Conservation (phyloP, 169 alveolate genomes). For the Prorocentrum cordatum region DNA sequence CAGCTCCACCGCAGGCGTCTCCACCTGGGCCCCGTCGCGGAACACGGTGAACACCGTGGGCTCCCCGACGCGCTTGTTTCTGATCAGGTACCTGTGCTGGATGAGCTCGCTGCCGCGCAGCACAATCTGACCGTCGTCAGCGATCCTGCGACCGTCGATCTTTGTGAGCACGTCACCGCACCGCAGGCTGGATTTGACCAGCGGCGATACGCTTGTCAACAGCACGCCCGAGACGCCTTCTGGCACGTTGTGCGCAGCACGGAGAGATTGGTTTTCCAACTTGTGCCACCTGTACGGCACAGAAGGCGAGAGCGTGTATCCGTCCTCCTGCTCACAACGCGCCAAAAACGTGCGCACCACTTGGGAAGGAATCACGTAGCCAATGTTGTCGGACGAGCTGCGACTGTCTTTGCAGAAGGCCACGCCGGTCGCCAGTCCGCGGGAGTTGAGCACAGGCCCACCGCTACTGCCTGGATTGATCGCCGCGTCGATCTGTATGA, state of each 20-base stretch:
- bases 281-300: constrained; percentile 59
- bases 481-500: constrained; percentile 53
- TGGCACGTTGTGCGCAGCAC: constrained; percentile 56
- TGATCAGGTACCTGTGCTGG: constrained; percentile 50
- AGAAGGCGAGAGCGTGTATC: constrained; percentile 35
- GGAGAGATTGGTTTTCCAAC: constrained; percentile 51
- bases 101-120: constrained; percentile 40
- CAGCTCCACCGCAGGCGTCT: constrained; percentile 45
- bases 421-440: constrained; percentile 45
- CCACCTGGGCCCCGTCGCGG: constrained; percentile 45
- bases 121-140: constrained; percentile 56
- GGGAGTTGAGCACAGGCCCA: constrained; percentile 33
- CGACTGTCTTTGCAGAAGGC: constrained; percentile 31
- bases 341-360: constrained; percentile 54
- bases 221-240: constrained; percentile 30
- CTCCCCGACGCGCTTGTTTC: constrained; percentile 48
- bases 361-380: constrained; percentile 11
- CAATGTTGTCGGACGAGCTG: not conserved
- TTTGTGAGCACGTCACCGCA: constrained; percentile 6
- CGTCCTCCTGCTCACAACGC: constrained; percentile 33
- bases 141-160: constrained; percentile 49
- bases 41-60: constrained; percentile 30
- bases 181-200: not conserved
- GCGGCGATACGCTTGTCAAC: constrained; percentile 14
- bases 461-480: constrained; percentile 61